Evolutionary conservation across 768 basidiomycete species (phyloP).

Genomic region (Kwoniella botswanensis): DNA sequence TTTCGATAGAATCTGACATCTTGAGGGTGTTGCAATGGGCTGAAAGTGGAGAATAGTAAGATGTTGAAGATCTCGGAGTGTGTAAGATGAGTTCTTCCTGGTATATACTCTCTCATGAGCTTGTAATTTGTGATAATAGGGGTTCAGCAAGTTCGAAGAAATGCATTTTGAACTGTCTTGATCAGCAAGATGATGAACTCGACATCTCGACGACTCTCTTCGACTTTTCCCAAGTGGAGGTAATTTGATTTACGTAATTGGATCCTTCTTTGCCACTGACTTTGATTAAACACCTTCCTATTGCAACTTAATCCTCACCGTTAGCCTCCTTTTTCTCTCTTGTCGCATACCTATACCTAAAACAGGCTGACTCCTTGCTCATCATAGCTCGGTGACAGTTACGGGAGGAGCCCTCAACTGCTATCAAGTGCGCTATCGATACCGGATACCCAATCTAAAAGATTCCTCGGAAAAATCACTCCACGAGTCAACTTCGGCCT

Average conservation of each 20-base stretch:
- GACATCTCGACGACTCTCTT: not conserved
- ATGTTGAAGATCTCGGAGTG: no score
- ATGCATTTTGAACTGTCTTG: not conserved
- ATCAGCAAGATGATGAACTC: constrained; percentile 4
- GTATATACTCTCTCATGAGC: no score
- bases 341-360: not conserved
- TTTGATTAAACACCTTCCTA: not conserved
- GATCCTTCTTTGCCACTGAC: constrained; percentile 11
- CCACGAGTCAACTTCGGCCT: not conserved
- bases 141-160: no score
- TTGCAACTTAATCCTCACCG: not conserved
- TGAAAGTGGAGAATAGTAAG: no score
- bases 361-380: not conserved
- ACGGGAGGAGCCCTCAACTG: not conserved
- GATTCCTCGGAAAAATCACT: no score
- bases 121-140: no score
- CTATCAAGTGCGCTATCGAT: no score
- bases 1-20: constrained; percentile 57
- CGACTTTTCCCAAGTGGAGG: constrained; percentile 31
- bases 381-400: no score
- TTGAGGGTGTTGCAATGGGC: not conserved
- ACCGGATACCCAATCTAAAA: no score
- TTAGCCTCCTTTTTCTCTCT: not conserved
- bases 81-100: no score
- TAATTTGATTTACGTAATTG: constrained; percentile 7